Evolutionary conservation across 2,329 filamentous ascomycete species (phyloP), one percentile per base, ranked within the genome.

Genomic region (Colletotrichum somersetense): DNA sequence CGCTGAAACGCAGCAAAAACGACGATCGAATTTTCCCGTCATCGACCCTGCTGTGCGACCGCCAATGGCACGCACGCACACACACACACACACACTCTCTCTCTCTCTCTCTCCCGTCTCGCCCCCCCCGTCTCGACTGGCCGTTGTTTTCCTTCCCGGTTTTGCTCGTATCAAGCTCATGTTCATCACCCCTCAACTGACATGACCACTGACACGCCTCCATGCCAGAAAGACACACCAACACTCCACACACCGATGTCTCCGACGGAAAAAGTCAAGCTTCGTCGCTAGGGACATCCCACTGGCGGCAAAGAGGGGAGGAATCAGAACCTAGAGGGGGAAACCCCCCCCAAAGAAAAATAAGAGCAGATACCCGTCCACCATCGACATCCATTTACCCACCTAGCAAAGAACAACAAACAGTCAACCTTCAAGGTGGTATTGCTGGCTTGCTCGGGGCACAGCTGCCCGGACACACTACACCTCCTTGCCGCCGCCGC

Each of bases 121-220:
- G 52, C 50, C 62, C 44, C 50, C 42, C 14, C 18, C 42, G 8
- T 26, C 40, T 55, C 18, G 20, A 33, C n/a, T 52, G 18, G 20
- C 40, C 20, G 55, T 16, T 23, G 26, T 26, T 16, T 35, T 40
- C n/a, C 42, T 33, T 38, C 23, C 59, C 33, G 66, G 66, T 50
- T 50, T 44, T 56, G 62, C 67, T 70, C 62, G 67, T 70, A 70
- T 66, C 55, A 65, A 50, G 26, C 18, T 55, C 59, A 42, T 59
- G 58, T 69, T 56, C 50, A 64, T 68, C 57, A 48, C 46, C 38
- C 52, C 30, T 40, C 65, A 53, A 33, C 46, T 16, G 50, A 67
- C 65, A 68, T 62, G 44, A 44, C 57, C 53, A 42, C 46, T 44
- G 63, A 66, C 55, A 70, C 55, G 62, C 58, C 50, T 57, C 64